phyloP scores from a whole-genome alignment of 768 basidiomycete species.

The Xerocomus potaroensis region DNA sequence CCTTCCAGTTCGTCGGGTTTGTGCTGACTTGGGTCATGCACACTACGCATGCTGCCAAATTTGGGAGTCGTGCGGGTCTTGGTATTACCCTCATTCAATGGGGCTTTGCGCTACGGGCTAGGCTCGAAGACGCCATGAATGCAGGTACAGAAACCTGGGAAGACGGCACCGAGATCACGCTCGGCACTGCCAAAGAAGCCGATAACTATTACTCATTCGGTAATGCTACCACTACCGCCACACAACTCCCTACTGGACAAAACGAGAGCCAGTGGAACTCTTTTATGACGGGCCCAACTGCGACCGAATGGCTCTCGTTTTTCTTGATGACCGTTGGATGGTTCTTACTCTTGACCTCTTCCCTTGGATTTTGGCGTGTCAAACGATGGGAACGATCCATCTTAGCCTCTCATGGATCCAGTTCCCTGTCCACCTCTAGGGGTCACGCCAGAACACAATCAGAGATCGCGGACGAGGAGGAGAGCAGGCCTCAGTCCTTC shows the following conservation, averaged over 20 bases:
- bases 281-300: slow-evolving; percentile 53
- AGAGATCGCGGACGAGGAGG: slow-evolving; percentile 25
- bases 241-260: slow-evolving; percentile 8
- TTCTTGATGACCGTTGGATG: slow-evolving; percentile 90
- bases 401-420: slow-evolving; percentile 41
- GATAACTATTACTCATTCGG: slow-evolving; percentile 38
- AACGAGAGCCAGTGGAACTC: slow-evolving; percentile 34
- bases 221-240: slow-evolving; percentile 18
- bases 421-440: slow-evolving; percentile 32
- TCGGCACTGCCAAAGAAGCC: slow-evolving; percentile 42
- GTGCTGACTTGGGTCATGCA: slow-evolving; percentile 91
- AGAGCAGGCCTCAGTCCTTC: slow-evolving; percentile 25
- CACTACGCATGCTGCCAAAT: slow-evolving; percentile 88
- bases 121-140: slow-evolving; percentile 40
- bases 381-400: slow-evolving; percentile 86
- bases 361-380: slow-evolving; percentile 86
- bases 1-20: slow-evolving; percentile 97
- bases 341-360: slow-evolving; percentile 86
- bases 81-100: slow-evolving; percentile 97
- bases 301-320: slow-evolving; percentile 93
- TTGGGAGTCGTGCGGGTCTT: slow-evolving; percentile 89
- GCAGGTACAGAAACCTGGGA: slow-evolving; percentile 29
- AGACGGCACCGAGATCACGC: slow-evolving; percentile 34
- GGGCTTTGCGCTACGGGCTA: slow-evolving; percentile 73
- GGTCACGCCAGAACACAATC: slow-evolving; percentile 28